Evolutionary conservation across 2,329 filamentous ascomycete species (phyloP), one percentile per base, ranked within the genome.

Genomic region (Monosporascus sp.): DNA sequence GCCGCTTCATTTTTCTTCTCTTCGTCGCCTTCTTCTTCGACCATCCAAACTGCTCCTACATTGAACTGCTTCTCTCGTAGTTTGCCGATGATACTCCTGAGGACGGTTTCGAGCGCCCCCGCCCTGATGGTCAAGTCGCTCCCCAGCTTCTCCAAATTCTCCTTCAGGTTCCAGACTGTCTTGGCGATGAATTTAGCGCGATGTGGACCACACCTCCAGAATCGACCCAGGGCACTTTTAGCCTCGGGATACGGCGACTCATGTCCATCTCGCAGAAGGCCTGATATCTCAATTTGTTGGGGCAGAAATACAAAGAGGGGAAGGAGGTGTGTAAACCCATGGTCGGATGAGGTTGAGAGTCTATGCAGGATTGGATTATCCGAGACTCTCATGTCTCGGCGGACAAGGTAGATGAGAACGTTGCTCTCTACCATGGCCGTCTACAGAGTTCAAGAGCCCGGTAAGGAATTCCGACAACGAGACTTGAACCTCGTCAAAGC

Each of bases 351-450:
- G 58, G 72, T 81, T 54, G 72, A 72, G 49, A 80, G 73, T 62
- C 70, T 77, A 64, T 89, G 77, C 20, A 93, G 77, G 43, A 91
- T 77, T 0, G 88, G 88, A 63, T 92, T 92, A 69, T 93, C 89
- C 27, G 81, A 76, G 25, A 88, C 75, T 55, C 89, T 85, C 20
- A 91, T 75, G 66, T 93, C 89, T 60, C 85, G 82, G 45, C 88
- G 82, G 37, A 92, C 69, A 22, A 92, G 68, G 64, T 90, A 91
- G 52, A 93, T 75, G 50, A 91, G 72, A 24, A 89, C 75, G 35
- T 78, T 81, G 11, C 63, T 67, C 24, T 57, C 58, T 49, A 62
- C 53, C 68, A 70, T 72, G 43, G 24, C 48, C 5, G 25, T 25
- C 37, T 15, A 20, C 9, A 6, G 11, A n/a, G 36, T 17, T 11